Conservation (phyloP, 495 filamentous ascomycete genomes). For the Pyrenula aspistea region DNA sequence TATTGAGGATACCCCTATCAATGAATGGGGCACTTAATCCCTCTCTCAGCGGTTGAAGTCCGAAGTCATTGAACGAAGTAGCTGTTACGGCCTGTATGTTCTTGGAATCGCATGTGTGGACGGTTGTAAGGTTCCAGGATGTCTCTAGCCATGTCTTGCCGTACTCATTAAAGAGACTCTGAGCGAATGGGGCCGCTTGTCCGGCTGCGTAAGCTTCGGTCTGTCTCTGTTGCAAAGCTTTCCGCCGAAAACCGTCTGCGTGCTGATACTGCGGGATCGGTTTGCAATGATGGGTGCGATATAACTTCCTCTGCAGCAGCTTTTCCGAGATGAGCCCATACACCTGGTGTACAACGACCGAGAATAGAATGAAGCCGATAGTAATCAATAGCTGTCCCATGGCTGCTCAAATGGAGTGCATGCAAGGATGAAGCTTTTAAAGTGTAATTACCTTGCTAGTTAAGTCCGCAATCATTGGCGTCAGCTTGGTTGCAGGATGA, state of each 20-base stretch:
- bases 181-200: neutral
- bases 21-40: constrained; percentile 24
- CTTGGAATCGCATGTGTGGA: constrained; percentile 16
- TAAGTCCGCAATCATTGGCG: neutral
- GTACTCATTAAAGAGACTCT: neutral
- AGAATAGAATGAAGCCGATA: neutral
- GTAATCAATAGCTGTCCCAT: neutral
- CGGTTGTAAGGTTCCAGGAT: neutral
- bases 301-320: neutral
- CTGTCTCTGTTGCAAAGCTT: neutral
- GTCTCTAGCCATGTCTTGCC: neutral
- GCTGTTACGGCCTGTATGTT: constrained; percentile 29
- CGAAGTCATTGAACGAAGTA: constrained; percentile 22
- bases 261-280: neutral
- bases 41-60: neutral
- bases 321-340: neutral
- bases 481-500: neutral
- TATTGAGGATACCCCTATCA: constrained; percentile 55
- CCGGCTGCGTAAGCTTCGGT: neutral
- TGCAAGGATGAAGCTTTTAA: neutral
- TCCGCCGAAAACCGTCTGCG: neutral
- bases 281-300: neutral
- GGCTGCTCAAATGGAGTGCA: neutral
- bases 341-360: neutral
- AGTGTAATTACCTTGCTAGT: neutral